Conservation (phyloP, 345 rosid genomes). For the Boechera stricta region DNA sequence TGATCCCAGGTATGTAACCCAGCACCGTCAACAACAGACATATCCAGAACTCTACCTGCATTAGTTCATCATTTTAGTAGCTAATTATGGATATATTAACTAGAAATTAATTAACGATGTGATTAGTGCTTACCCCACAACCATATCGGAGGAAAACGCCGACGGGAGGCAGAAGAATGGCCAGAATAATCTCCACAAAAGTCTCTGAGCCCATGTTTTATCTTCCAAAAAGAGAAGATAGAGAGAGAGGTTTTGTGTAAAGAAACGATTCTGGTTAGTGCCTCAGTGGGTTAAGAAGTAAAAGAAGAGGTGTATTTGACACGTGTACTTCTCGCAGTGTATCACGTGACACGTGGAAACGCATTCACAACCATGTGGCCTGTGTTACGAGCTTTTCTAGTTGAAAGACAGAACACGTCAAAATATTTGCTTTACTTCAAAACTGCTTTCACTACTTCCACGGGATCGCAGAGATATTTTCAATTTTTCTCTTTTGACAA, state of each 20-base stretch:
- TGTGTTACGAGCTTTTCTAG: slow-evolving; percentile 14
- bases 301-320: slow-evolving; percentile 7
- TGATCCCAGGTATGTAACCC: slow-evolving; percentile 87
- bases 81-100: neutral
- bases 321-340: slow-evolving; percentile 15
- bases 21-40: slow-evolving; percentile 70
- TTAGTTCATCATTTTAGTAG: neutral
- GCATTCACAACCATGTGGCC: slow-evolving; percentile 3
- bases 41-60: slow-evolving; percentile 95
- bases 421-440: slow-evolving; percentile 1
- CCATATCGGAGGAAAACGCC: slow-evolving; percentile 96
- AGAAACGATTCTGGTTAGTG: slow-evolving; percentile 5
- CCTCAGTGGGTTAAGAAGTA: neutral
- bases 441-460: slow-evolving; percentile 26
- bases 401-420: slow-evolving; percentile 33
- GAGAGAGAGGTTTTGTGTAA: neutral
- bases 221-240: neutral
- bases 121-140: slow-evolving; percentile 65
- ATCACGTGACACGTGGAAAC: slow-evolving; percentile 28
- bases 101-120: neutral
- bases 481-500: neutral
- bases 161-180: slow-evolving; percentile 88
- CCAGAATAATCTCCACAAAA: slow-evolving; percentile 76
- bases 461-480: slow-evolving; percentile 1
- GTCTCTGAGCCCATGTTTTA: slow-evolving; percentile 77